Evolutionary conservation across 306 rosid genomes (phyloP).

Genomic region (Cucumis cinereus): DNA sequence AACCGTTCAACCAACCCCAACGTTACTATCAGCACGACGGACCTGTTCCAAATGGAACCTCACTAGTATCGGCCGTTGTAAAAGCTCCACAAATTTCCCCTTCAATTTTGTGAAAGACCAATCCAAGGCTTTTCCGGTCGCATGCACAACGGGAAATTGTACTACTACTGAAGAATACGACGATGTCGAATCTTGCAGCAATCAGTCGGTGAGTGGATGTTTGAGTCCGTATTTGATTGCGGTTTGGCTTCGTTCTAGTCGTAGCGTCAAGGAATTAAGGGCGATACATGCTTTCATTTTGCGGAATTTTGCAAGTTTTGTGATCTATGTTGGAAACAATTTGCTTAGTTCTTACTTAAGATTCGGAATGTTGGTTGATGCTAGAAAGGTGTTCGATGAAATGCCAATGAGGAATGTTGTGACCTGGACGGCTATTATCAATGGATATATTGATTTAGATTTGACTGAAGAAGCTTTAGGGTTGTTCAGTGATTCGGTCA

Average conservation of each 20-base stretch:
- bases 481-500: constrained; percentile 36
- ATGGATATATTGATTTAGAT: constrained; percentile 48
- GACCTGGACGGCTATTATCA: constrained; percentile 79
- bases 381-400: constrained; percentile 60
- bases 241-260: constrained; percentile 49
- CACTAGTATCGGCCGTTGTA: neutral
- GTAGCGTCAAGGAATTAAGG: constrained; percentile 37
- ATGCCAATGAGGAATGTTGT: constrained; percentile 54
- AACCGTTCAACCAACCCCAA: neutral
- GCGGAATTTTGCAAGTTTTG: constrained; percentile 25
- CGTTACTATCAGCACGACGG: neutral
- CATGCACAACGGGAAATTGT: neutral
- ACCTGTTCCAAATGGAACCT: constrained; percentile 10
- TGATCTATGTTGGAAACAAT: constrained; percentile 52
- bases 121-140: neutral
- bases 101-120: neutral
- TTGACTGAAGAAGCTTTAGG: constrained; percentile 55
- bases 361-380: constrained; percentile 34
- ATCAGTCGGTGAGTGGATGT: constrained; percentile 12
- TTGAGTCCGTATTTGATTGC: constrained; percentile 36
- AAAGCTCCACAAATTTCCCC: neutral
- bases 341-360: constrained; percentile 55
- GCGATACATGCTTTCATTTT: constrained; percentile 42
- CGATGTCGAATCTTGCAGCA: constrained; percentile 12
- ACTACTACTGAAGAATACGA: constrained; percentile 10